Percentiles rank a stretch among this genome's conserved stretches.
These are phyloP conservation scores for Stylonectria norvegica DNA, from an alignment of 2,329 filamentous ascomycete species.

Conservation along the genomic window DNA sequence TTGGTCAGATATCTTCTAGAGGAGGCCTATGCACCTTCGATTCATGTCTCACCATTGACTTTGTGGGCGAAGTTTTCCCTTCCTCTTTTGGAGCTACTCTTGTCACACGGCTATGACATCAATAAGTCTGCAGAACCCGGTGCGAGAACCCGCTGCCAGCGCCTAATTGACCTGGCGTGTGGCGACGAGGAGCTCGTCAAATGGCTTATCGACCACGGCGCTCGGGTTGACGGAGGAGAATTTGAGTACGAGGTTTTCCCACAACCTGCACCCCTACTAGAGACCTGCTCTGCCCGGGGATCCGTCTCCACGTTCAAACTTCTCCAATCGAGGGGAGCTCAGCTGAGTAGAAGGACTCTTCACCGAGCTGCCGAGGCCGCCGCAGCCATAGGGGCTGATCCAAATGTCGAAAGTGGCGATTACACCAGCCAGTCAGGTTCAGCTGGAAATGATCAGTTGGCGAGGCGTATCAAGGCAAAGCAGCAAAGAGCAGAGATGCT, in stretches of 20 bases:
- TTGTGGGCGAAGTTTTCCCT: slow-evolving; percentile 5
- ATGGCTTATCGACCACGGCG: slow-evolving; percentile 11
- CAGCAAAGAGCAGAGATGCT: slow-evolving; percentile 5
- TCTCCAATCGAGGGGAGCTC: background rate
- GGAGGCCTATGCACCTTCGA: background rate
- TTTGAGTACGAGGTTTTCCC: slow-evolving; percentile 2
- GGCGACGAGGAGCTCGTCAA: slow-evolving; percentile 2
- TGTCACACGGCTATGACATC: slow-evolving; percentile 9
- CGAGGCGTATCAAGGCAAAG: background rate
- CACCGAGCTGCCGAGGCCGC: background rate
- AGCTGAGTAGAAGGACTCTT: slow-evolving; percentile 2
- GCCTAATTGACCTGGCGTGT: slow-evolving; percentile 7
- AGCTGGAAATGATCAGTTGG: background rate
- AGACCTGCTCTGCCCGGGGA: slow-evolving; percentile 3
- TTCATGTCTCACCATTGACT: background rate
- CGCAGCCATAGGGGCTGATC: background rate
- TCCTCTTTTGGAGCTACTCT: slow-evolving; percentile 5
- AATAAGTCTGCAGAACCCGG: slow-evolving; percentile 1
- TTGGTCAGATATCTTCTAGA: slow-evolving; percentile 5
- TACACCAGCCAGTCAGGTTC: background rate
- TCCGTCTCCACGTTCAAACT: slow-evolving; percentile 3
- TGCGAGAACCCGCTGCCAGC: background rate
- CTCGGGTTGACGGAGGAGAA: slow-evolving; percentile 5
- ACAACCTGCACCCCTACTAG: slow-evolving; percentile 1
- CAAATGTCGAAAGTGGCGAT: background rate